These are phyloP conservation scores for Microbotryomycetes sp. DNA, from an alignment of 1,284 basidiomycete genomes.

Conservation along the genomic window DNA sequence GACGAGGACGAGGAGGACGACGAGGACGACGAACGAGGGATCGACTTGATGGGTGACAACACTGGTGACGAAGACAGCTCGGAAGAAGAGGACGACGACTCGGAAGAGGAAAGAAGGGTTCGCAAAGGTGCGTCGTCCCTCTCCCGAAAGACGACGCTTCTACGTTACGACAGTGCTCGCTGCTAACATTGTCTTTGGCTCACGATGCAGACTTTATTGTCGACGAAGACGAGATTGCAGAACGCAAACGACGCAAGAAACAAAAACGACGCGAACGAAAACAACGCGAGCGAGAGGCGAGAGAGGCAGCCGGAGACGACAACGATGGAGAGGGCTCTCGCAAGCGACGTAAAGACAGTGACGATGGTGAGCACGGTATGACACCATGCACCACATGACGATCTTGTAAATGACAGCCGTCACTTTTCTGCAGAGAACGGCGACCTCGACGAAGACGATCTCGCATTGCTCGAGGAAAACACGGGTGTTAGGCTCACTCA, in stretches of 20 bases:
- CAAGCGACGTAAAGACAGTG: constrained; percentile 51
- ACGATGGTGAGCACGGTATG: constrained; percentile 26
- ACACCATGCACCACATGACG: constrained; percentile 53
- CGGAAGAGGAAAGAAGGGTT: constrained; percentile 65
- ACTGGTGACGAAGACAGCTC: constrained; percentile 60
- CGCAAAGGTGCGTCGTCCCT: constrained; percentile 50
- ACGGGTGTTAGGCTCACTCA: constrained; percentile 56
- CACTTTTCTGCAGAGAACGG: constrained; percentile 51
- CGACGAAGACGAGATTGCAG: constrained; percentile 69
- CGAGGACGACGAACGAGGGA: constrained; percentile 29
- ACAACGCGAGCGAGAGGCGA: constrained; percentile 1
- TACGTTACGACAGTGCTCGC: background rate
- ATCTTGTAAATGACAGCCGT: constrained; percentile 23
- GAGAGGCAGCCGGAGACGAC: constrained; percentile 48
- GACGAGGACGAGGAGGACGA: constrained; percentile 29
- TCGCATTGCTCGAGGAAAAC: constrained; percentile 91
- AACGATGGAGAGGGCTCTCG: constrained; percentile 43
- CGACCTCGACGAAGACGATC: constrained; percentile 86
- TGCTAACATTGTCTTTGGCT: background rate
- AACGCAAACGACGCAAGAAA: constrained; percentile 50
- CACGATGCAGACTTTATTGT: constrained; percentile 60
- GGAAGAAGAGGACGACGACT: constrained; percentile 75
- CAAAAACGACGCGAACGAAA: constrained; percentile 51
- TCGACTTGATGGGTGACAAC: constrained; percentile 28
- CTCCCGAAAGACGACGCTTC: background rate